Evolutionary conservation across 768 basidiomycete genomes (phyloP).

Genomic region (Suillus subalutaceus): DNA sequence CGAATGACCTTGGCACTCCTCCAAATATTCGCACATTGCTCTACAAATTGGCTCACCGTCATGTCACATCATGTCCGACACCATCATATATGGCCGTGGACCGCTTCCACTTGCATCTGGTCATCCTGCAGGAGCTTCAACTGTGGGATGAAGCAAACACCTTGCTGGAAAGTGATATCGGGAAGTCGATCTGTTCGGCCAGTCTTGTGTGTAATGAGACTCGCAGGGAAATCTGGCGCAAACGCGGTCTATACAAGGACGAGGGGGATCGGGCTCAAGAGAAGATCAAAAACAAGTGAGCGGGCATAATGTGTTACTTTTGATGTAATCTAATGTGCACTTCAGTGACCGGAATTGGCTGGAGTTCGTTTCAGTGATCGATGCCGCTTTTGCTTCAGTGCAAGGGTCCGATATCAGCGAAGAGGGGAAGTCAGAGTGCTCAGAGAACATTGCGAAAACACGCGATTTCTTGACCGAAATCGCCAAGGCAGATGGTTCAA

Average conservation of each 20-base stretch:
- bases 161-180: conserved; percentile 69
- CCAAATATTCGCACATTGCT: conserved; percentile 66
- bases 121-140: conserved; percentile 68
- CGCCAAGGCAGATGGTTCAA: conserved; percentile 65
- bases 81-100: conserved; percentile 70
- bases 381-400: conserved; percentile 59
- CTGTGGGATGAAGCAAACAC: conserved; percentile 72
- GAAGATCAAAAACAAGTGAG: conserved; percentile 61
- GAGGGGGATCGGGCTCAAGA: conserved; percentile 65
- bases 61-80: conserved; percentile 63
- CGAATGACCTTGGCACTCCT: conserved; percentile 67
- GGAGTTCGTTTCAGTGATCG: conserved; percentile 75
- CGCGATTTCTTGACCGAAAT: conserved; percentile 56
- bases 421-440: conserved; percentile 39
- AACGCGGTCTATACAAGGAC: conserved; percentile 56
- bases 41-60: conserved; percentile 76
- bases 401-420: conserved; percentile 35
- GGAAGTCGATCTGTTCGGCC: conserved; percentile 65
- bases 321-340: conserved; percentile 22
- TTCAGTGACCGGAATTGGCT: conserved; percentile 85
- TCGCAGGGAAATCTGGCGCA: conserved; percentile 69
- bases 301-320: conserved; percentile 15
- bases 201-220: conserved; percentile 77
- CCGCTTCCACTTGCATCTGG: conserved; percentile 76
- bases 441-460: conserved; percentile 44